A percentile compares a stretch with the other conserved stretches of the same genome.
These are phyloP conservation scores for Fusarium heterosporum DNA, from an alignment of 2,329 filamentous ascomycete species.

Conservation along the genomic window DNA sequence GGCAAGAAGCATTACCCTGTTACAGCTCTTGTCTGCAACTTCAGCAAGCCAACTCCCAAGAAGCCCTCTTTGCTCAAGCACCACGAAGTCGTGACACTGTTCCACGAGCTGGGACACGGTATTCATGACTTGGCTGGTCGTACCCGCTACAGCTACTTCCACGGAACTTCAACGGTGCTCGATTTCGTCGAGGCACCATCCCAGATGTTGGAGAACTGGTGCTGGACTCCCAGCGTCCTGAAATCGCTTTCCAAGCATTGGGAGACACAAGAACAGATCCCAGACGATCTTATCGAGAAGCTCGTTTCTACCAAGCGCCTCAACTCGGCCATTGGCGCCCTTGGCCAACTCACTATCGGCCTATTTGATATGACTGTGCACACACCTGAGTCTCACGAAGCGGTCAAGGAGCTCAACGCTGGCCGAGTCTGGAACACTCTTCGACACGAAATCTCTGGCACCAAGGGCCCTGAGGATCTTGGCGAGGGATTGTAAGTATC, in stretches of 20 bases:
- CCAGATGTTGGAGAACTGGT: constrained; percentile 83
- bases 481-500: constrained; percentile 65
- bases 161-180: constrained; percentile 73
- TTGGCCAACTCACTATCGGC: constrained; percentile 82
- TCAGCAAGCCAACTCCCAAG: constrained; percentile 80
- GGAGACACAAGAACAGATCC: constrained; percentile 75
- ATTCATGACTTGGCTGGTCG: constrained; percentile 76
- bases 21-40: constrained; percentile 86
- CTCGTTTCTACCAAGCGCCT: constrained; percentile 83
- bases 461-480: constrained; percentile 78
- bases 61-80: constrained; percentile 86
- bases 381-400: constrained; percentile 74
- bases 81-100: constrained; percentile 83
- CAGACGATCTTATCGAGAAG: constrained; percentile 78
- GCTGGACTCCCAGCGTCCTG: constrained; percentile 75
- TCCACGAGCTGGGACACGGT: constrained; percentile 80
- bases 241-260: constrained; percentile 79
- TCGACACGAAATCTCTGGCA: constrained; percentile 75
- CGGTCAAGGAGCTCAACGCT: constrained; percentile 73
- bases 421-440: constrained; percentile 78
- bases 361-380: constrained; percentile 88
- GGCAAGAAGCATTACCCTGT: constrained; percentile 80
- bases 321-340: constrained; percentile 82
- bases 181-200: constrained; percentile 79
- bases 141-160: constrained; percentile 73